Evolutionary conservation across 768 basidiomycete species (phyloP), one percentile per base, ranked within the genome.

Genomic region (Exidia glandulosa): DNA sequence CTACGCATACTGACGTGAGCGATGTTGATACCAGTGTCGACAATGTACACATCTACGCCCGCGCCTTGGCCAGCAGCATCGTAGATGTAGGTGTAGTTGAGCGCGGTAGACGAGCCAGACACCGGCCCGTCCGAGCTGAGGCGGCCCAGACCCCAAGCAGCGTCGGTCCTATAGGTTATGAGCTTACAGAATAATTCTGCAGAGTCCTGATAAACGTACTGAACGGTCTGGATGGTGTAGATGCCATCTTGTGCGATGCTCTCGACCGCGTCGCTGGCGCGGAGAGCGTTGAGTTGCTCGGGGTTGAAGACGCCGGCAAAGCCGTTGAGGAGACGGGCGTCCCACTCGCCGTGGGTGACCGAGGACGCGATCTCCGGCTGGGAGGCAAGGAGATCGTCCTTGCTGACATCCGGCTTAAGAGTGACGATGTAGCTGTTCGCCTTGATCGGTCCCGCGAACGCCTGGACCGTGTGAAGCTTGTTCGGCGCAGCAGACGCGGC

Each of bases 1-100:
- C n/a, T 6, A 58, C 19, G 10, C 2, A 27, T 36, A 59, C 64
- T 37, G 57, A 64, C 65, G 60, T 71, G 69, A 25, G 32, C 32
- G 12, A 58, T 65, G 62, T 59, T 66, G 50, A 71, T 66, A 67
- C 94, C 50, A 25, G 50, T 93, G 72, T 92, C 90, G 58, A 79
- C 66, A 57, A 78, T 63, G 62, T 77, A 78, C 62, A 79, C 70
- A 63, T 75, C 74, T 31, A 74, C 75, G 25, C 72, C 74, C 27
- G 59, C 41, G n/a, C 74, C 74, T 10, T 9, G 50, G 16, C 68
- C 74, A 41, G 68, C 56, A 33, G 59, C 59, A 47, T 72, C 67
- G 61, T 72, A 76, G 2, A 64, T 70, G 61, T 72, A 73, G 23
- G 61, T 63, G 60, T 65, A 73, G 3, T 60, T 67, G 72, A 54